A percentile compares a stretch with the other conserved stretches of the same genome.
These are phyloP conservation scores for Magnaporthiopsis poae DNA, from an alignment of 2,329 filamentous ascomycete genomes.

Conservation along the genomic window DNA sequence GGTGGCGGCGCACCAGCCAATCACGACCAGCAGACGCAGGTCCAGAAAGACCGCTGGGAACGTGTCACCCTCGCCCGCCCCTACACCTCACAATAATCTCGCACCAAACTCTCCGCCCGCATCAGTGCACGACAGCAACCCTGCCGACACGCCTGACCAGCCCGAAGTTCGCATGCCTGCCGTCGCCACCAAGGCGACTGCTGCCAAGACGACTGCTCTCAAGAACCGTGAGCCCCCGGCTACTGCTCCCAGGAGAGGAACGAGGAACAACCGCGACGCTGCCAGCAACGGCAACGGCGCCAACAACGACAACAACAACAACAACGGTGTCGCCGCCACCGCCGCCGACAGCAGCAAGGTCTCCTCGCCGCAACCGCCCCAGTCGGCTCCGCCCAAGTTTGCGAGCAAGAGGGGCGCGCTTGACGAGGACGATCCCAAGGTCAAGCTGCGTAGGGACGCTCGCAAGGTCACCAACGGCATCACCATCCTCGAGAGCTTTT, in stretches of 20 bases:
- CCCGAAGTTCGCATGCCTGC: constrained; percentile 4
- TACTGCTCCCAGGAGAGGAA: constrained; percentile 3
- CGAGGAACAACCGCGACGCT: constrained; percentile 2
- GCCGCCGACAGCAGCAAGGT: constrained; percentile 6
- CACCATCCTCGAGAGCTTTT: constrained; percentile 27
- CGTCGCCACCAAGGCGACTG: constrained; percentile 4
- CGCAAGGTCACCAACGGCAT: constrained; percentile 25
- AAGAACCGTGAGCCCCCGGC: neutral
- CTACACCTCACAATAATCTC: constrained; percentile 10
- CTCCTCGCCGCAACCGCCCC: constrained; percentile 1
- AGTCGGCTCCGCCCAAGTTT: constrained; percentile 11
- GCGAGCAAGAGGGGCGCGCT: constrained; percentile 18
- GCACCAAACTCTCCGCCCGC: constrained; percentile 10
- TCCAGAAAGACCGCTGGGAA: constrained; percentile 18
- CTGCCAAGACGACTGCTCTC: constrained; percentile 1
- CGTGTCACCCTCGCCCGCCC: constrained; percentile 17
- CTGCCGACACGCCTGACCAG: neutral
- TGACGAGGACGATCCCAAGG: constrained; percentile 18
- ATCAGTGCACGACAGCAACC: constrained; percentile 8
- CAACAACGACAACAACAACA: constrained; percentile 9
- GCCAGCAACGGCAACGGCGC: constrained; percentile 14
- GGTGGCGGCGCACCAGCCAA: constrained; percentile 19
- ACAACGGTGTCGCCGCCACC: constrained; percentile 9
- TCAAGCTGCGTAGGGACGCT: constrained; percentile 20
- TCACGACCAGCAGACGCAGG: constrained; percentile 17